Base-by-base conservation (phyloP, 2,329 filamentous ascomycete genomes). In the Calonectria ilicicola region DNA sequence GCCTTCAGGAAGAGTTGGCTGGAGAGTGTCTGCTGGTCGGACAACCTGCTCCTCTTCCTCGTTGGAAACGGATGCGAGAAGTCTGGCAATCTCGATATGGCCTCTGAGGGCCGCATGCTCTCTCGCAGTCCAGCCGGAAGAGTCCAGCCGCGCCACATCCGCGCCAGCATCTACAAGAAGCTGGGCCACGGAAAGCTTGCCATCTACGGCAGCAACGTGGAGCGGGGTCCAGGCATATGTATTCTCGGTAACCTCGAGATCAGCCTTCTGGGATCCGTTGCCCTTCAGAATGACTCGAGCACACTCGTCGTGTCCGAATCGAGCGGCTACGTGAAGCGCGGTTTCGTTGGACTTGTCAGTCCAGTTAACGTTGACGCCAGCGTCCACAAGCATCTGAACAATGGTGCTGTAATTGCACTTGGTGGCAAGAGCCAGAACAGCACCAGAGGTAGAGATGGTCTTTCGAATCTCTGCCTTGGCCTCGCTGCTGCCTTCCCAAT, bases 161-260 rank as follows among this genome's bases (percentile, higher is more conserved):
- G 95, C 95, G 1, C 95, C 95, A 26, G 93, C 93, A 62, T 93
- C 90, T 47, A 98, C 90, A 5, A 99, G 88, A 27, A 97, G 87
- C 80, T 95, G 89, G 0, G 94, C 94, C 47, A 98, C 91, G 0
- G 89, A 85, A 14, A 95, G 83, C 75, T 95, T 93, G 0, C 96
- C 96, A 80, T 99, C 96, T 2, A 98, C 96, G 67, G 94, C 94
- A 12, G 96, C 95, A 75, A 98, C 93, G 80, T 98, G 97, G 15
- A 99, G 87, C n/a, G 97, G 95, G 1, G 97, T 98, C 96, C 97
- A 99, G 3, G 93, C 92, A 81, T 97, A 98, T 0, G 93, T 93
- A 67, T 93, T 94, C 81, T 99, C 97, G 0, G 90, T 85, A 42
- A 97, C 85, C 78, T 98, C 93, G 0, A 95, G 86, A 74, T 98